Evolutionary conservation across 176 grass and related monocot species (phyloP), one percentile per base, ranked within the genome.

Genomic region (Phoenix dactylifera): DNA sequence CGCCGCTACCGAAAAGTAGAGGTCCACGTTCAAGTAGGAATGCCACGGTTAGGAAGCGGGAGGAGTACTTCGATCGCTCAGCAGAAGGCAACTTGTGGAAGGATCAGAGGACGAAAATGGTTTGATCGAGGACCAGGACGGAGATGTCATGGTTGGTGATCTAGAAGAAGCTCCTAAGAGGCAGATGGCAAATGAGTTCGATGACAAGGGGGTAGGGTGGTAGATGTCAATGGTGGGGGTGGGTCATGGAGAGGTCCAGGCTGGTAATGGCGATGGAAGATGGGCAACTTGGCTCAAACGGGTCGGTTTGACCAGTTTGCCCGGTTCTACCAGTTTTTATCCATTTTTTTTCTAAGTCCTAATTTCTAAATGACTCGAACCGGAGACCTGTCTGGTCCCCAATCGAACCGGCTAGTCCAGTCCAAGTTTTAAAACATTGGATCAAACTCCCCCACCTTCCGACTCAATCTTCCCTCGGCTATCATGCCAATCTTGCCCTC

Each of bases 1-100:
- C 22, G 76, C 79, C 26, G 85, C 89, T 14, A 58, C 23, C 52
- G 82, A 77, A 0, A 20, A 50, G 76, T 60, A 83, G 39, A 89
- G 73, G 39, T 95, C 89, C 0, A 86, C 62, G 68, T 95, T 95
- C 62, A 82, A 95, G 23, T 54, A 89, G 76, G 89, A 95, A 89
- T 69, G 29, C 85, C 76, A 26, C 69, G 23, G 18, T 51, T n/a
- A 63, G 1, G 76, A 60, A 32, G 57, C 85, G 85, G 66, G 85
- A 66, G 70, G 89, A 89, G 72, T 80, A 73, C 6, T 53, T 18
- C 25, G 86, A 58, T 35, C 85, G 85, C 15, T 83, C 85, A 24
- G 76, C 4, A 22, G 70, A 25, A 0, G 76, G 85, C 25, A 83
- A 62, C 73, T 89, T 85, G 59, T 89, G 72, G 74, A 95, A 89